Percentiles rank a stretch among this genome's conserved stretches.
phyloP scores from a whole-genome alignment of 768 basidiomycete genomes.

The Naganishia vishniacii region DNA sequence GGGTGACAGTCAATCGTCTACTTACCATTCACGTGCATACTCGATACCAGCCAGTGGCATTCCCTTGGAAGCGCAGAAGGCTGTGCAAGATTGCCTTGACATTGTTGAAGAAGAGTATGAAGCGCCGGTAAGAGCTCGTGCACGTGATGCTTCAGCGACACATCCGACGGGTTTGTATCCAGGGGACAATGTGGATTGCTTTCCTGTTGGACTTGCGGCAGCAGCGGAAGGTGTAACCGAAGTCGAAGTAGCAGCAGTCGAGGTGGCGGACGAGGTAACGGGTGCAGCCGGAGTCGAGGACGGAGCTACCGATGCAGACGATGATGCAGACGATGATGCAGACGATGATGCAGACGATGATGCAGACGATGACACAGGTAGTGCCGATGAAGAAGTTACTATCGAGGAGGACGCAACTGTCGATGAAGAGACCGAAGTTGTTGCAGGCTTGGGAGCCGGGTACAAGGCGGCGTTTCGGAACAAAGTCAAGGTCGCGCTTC shows the following conservation, averaged over 20 bases:
- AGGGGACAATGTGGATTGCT: slow-evolving; percentile 2
- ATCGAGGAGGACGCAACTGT: not conserved
- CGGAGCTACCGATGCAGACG: not conserved
- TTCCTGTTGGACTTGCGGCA: not conserved
- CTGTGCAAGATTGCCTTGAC: slow-evolving; percentile 36
- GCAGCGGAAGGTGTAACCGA: not conserved
- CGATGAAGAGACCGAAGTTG: not conserved
- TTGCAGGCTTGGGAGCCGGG: slow-evolving; percentile 23
- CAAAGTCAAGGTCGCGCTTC: slow-evolving; percentile 35
- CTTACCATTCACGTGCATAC: slow-evolving; percentile 33
- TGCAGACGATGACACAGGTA: not conserved
- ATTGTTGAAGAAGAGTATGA: slow-evolving; percentile 38
- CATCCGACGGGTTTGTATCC: slow-evolving; percentile 36
- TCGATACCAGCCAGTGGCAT: slow-evolving; percentile 45
- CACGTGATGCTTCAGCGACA: slow-evolving; percentile 43
- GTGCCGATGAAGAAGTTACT: not conserved
- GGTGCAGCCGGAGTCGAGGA: not conserved
- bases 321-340: not conserved
- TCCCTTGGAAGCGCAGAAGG: slow-evolving; percentile 28
- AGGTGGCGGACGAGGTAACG: not conserved
- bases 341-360: not conserved
- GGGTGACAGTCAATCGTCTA: too few relatives aligned
- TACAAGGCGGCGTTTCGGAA: slow-evolving; percentile 40
- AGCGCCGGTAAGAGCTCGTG: slow-evolving; percentile 40
- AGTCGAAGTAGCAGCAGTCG: not conserved